Base-by-base conservation (phyloP, 805 yeast genomes). In the Hanseniaspora pseudoguilliermondii region DNA sequence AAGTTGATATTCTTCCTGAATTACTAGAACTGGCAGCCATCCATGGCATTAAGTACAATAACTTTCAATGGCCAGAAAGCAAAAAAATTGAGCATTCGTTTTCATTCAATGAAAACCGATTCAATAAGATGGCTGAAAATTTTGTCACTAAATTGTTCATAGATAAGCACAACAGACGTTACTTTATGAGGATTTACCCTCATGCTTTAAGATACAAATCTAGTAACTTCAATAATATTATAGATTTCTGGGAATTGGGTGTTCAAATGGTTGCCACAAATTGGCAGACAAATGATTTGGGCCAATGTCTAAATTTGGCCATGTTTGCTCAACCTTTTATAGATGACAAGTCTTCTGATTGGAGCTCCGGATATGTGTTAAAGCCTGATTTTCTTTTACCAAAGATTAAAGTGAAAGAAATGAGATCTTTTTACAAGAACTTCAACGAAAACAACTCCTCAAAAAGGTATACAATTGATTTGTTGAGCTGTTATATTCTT, bases 251-350 rank as follows among this genome's bases (percentile, higher is more conserved):
- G 98, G 74, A 75, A 50, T 72, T 77, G 48, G 99, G 99, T 0
- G 83, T 78, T 11, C 98, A 93, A 65, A 80, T 93, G 88, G 97
- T 86, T 5, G 97, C 98, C 0, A 83, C 96, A 0, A 93, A 91
- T 65, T 91, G 97, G 97, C 98, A 91, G 68, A 83, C 93, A 0
- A 83, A 80, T 65, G 98, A 93, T 64, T 57, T 81, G 18, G 96
- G 97, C 0, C 91, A 90, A 65, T 96, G 89, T 64, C 63, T 93
- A 11, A 90, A 89, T 66, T 85, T 85, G 59, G 86, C 96, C 3
- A 71, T 89, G 77, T 88, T 91, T 67, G 79, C 79, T 51, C 67
- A 76, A 16, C 77, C 79, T 0, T 72, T 75, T 15, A 15, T 39
- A 6, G 27, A 46, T 21, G 76, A 73, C 47, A 63, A 60, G 41